Evolutionary conservation across 1,139 yeast species (phyloP).

Genomic region (Suhomyces chickasaworum): DNA sequence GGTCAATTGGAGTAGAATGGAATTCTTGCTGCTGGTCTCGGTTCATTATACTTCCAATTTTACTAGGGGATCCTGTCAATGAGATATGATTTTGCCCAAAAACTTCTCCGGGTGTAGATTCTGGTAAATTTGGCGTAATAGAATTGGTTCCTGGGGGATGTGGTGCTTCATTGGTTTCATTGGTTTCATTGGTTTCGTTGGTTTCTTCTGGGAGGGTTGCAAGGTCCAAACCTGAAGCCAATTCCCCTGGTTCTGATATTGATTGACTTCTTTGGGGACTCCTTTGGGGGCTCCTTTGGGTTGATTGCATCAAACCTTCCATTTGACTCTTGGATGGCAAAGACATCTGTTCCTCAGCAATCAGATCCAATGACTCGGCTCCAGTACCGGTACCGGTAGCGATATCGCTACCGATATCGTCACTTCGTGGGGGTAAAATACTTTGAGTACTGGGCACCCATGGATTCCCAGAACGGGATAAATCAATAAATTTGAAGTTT

Average conservation of each 20-base stretch:
- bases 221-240: background rate
- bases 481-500: constrained; percentile 9
- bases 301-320: constrained; percentile 8
- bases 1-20: background rate
- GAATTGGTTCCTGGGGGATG: background rate
- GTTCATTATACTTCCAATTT: background rate
- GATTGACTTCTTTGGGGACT: constrained; percentile 7
- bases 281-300: constrained; percentile 8
- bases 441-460: constrained; percentile 3
- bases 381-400: too few species aligned
- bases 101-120: too few species aligned
- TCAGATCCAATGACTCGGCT: background rate
- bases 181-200: background rate
- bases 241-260: background rate
- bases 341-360: constrained; percentile 8
- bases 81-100: too few species aligned
- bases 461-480: constrained; percentile 7
- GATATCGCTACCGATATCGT: too few species aligned
- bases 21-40: background rate
- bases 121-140: background rate
- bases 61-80: background rate
- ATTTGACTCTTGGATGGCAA: constrained; percentile 10
- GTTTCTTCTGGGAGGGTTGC: too few species aligned
- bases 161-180: background rate
- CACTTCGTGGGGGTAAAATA: constrained; percentile 2